Base-by-base conservation (phyloP, 441 rosid species). In the Populus hybrid region DNA sequence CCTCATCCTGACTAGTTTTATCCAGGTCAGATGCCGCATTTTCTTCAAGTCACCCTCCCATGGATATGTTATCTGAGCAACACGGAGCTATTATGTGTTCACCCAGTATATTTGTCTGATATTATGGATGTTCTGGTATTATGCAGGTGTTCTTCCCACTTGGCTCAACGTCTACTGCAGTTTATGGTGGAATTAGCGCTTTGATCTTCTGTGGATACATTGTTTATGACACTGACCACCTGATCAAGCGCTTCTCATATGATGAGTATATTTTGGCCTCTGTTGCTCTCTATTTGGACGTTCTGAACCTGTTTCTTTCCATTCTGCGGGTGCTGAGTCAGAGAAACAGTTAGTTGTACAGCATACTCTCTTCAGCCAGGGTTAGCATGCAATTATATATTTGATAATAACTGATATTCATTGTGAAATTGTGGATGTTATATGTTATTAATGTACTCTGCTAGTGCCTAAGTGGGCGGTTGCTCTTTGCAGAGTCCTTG, bases 211-310 rank as follows among this genome's bases (percentile, higher is more conserved):
- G 93, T 2, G 97, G 97, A 6, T 93, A 90, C 90, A 87, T 93
- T 23, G 86, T 93, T 36, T 93, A 89, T 7, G 95, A 93, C 84
- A 93, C 98, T 0, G 88, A 93, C 85, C 88, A 90, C 82, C 83
- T 93, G 80, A 93, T 93, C 81, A 93, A 93, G 84, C 94, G 95
- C 65, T 91, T 88, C 88, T 83, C 95, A 0, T 93, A 93, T 16
- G 98, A 93, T 35, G 91, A 93, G 28, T 89, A 92, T 87, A 92
- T 93, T 35, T 84, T 90, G 80, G 98, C 98, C 42, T 92, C 98
- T 0, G 90, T 82, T 21, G 71, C 91, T 56, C 95, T 93, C 40
- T 93, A 93, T 81, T 83, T 93, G 86, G 98, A 93, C 84, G 84
- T 93, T 70, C 86, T 92, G 81, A 93, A 93, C 77, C 89, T 93